phyloP scores from a whole-genome alignment of 345 rosid species.

The Jatropha curcas region DNA sequence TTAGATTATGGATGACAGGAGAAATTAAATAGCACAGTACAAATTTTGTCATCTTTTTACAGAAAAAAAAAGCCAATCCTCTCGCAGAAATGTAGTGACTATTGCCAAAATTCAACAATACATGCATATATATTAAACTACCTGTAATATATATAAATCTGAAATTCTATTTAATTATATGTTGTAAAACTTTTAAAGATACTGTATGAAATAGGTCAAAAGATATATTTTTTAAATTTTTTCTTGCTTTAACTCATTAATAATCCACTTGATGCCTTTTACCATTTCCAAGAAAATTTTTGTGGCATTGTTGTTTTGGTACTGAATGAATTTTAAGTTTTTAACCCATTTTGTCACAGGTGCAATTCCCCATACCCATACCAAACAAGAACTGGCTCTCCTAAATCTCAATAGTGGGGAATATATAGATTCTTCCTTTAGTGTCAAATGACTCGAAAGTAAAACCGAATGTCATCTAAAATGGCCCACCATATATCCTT shows the following conservation, averaged over 20 bases:
- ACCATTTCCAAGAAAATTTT: slow-evolving; percentile 1
- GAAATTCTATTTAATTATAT: background rate
- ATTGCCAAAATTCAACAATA: background rate
- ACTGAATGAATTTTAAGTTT: slow-evolving; percentile 15
- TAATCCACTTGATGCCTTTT: background rate
- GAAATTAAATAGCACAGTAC: background rate
- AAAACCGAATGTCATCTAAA: slow-evolving; percentile 10
- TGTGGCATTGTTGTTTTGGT: background rate
- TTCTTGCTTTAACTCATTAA: background rate
- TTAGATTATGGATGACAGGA: slow-evolving; percentile 11
- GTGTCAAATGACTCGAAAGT: slow-evolving; percentile 38
- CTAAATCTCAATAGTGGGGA: slow-evolving; percentile 33
- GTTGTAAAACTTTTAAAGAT: background rate
- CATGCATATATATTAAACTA: background rate
- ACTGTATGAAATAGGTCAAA: background rate
- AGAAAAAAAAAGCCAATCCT: background rate
- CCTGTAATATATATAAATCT: background rate
- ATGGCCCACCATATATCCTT: slow-evolving; percentile 22
- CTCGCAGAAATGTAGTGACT: background rate
- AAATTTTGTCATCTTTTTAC: slow-evolving; percentile 9
- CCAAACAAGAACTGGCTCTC: slow-evolving; percentile 15
- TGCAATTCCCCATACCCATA: background rate
- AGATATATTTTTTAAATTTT: background rate
- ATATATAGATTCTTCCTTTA: slow-evolving; percentile 27
- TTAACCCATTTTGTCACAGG: background rate